These are phyloP conservation scores for Circinella umbellata DNA, from an alignment of 371 early-diverging fungal species.

Conservation along the genomic window DNA sequence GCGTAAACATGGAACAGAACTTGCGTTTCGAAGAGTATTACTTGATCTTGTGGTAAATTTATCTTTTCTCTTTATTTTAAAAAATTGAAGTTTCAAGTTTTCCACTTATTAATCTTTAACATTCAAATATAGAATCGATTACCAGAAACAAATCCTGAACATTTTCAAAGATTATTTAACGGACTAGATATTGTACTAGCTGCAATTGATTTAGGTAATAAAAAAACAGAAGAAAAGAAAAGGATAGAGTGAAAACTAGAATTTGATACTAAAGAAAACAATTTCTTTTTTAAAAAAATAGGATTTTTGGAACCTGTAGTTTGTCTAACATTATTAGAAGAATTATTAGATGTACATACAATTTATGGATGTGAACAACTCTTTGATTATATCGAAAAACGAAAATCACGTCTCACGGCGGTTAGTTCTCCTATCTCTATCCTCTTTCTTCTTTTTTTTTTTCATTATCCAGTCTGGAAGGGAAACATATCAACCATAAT, in stretches of 20 bases:
- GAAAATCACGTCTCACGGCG: slow-evolving; percentile 56
- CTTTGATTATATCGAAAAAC: slow-evolving; percentile 69
- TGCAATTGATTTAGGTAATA: slow-evolving; percentile 42
- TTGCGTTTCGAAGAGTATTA: slow-evolving; percentile 34
- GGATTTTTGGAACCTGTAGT: slow-evolving; percentile 51
- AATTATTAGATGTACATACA: slow-evolving; percentile 69
- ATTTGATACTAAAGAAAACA: background rate
- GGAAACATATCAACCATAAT: no score
- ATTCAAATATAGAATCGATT: background rate
- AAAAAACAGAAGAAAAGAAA: no score
- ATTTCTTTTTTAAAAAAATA: slow-evolving; percentile 8
- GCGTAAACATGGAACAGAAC: slow-evolving; percentile 46
- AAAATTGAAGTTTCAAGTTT: background rate
- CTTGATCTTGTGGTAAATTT: slow-evolving; percentile 35
- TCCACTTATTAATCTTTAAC: background rate
- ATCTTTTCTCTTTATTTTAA: background rate
- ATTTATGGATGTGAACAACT: slow-evolving; percentile 61
- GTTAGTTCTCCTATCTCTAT: slow-evolving; percentile 39
- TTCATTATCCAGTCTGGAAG: background rate
- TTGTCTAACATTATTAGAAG: slow-evolving; percentile 66
- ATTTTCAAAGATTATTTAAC: slow-evolving; percentile 33
- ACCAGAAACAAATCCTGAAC: slow-evolving; percentile 27
- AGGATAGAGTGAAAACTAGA: background rate
- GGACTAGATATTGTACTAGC: slow-evolving; percentile 42
- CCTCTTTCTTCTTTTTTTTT: background rate